Evolutionary conservation across 441 rosid genomes (phyloP).

Genomic region (Populus hybrid): DNA sequence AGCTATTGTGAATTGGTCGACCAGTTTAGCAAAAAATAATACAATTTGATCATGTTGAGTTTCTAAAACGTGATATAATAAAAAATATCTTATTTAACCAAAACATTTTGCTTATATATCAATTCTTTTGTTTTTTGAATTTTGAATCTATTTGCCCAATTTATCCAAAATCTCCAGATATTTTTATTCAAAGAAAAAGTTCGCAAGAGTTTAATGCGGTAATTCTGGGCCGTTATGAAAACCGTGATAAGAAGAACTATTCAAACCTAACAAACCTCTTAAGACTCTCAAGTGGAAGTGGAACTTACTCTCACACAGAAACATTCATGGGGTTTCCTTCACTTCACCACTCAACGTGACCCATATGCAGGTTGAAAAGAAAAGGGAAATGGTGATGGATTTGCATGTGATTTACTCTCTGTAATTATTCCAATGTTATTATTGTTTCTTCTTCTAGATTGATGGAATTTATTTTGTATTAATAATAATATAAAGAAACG

Average conservation of each 20-base stretch:
- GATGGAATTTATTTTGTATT: not conserved
- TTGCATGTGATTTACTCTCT: not conserved
- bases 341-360: no score
- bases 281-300: not conserved
- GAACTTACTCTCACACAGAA: not conserved
- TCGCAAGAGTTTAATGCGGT: not conserved
- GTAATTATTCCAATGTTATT: not conserved
- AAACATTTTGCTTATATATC: no score
- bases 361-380: not conserved
- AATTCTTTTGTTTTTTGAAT: no score
- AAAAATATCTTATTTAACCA: no score
- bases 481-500: not conserved
- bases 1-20: no score
- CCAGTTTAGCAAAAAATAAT: no score
- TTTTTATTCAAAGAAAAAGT: not conserved
- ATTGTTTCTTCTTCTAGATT: slow-evolving; percentile 4
- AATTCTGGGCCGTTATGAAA: not conserved
- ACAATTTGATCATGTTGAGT: rapidly evolving
- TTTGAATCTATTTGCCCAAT: no score
- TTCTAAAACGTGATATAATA: rapidly evolving
- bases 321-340: not conserved
- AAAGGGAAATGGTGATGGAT: not conserved
- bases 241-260: not conserved
- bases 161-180: not conserved
- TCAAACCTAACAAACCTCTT: not conserved